Conservation (phyloP, 805 yeast genomes). For the Candida sakaeoensis region DNA sequence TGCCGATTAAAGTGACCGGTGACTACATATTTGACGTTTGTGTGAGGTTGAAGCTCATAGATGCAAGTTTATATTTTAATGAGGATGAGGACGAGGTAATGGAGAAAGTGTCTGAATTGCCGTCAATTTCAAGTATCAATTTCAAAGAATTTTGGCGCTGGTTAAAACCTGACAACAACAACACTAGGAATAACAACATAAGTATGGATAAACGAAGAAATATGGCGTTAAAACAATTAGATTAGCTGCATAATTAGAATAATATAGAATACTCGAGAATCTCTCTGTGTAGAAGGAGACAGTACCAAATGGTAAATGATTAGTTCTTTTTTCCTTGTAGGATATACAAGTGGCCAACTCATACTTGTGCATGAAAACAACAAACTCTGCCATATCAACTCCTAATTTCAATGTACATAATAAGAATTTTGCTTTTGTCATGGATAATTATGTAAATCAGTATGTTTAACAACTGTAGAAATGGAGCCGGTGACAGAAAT, state of each 20-base stretch:
- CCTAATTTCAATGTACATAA: no score
- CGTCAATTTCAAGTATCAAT: slow-evolving; percentile 2
- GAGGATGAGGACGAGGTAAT: slow-evolving; percentile 20
- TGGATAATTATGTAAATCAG: no score
- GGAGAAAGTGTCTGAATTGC: slow-evolving; percentile 2
- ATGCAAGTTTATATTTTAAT: slow-evolving; percentile 19
- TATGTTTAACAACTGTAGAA: no score
- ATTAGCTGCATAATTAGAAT: slow-evolving; percentile 12
- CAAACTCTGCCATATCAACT: no score
- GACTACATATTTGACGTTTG: slow-evolving; percentile 18
- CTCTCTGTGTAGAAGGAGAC: no score
- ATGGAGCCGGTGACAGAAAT: no score
- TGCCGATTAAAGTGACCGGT: slow-evolving; percentile 18
- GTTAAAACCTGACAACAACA: slow-evolving; percentile 13
- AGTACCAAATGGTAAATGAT: no score
- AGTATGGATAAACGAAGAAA: slow-evolving; percentile 40
- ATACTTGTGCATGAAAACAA: no score
- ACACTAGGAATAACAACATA: slow-evolving; percentile 16
- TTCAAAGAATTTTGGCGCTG: slow-evolving; percentile 22
- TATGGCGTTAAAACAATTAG: slow-evolving; percentile 38
- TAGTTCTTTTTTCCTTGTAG: no score
- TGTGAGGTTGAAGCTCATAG: slow-evolving; percentile 14
- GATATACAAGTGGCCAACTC: no score
- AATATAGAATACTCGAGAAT: no score
- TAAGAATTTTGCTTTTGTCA: no score